Evolutionary conservation across 2,329 filamentous ascomycete genomes (phyloP), one percentile per base, ranked within the genome.

Genomic region (Madurella mycetomatis): DNA sequence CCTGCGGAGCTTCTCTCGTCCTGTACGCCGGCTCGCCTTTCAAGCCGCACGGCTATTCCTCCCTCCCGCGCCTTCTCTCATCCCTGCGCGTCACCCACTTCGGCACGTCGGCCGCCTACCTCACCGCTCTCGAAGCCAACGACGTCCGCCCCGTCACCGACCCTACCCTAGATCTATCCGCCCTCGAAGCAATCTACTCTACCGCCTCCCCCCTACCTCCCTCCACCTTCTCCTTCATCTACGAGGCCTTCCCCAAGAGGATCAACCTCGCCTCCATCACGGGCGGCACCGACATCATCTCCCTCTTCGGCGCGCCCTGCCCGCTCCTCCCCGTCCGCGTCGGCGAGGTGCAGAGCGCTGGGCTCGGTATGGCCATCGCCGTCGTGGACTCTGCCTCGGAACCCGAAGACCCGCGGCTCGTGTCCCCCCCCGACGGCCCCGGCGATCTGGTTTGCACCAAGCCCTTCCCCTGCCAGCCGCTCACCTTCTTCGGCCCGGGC

Each of bases 21-120:
- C 79, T 97, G 4, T 99, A 96, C 71, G 90, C 95, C 50, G 94
- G 94, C 46, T 95, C 90, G 0, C 94, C 94, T 0, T 97, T 97
- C 76, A 80, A 81, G 47, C 88, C 88, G 0, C 77, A 87, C 54
- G 88, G 88, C 49, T 82, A 92, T 65, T 79, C 94, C 54, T 91
- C 90, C 9, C 85, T 99, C 75, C 88, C 91, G 3, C 82, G 81
- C 2, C 79, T 97, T 16, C 87, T 96, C 53, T 86, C 92, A 31
- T 84, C 90, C 60, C 79, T 95, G 11, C 73, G 78, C 32, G 91
- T 97, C 49, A 95, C 90, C 1, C 92, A 97, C 67, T 97, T 97
- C 64, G 94, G 94, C 49, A 97, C 92, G 0, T 94, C 88, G 1
- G 92, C 94, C 2, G 92, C 95, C 62, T 99, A 96, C 67, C 85